Conservation (phyloP, 208 protist genomes). For the Trypanosoma rangeli region DNA sequence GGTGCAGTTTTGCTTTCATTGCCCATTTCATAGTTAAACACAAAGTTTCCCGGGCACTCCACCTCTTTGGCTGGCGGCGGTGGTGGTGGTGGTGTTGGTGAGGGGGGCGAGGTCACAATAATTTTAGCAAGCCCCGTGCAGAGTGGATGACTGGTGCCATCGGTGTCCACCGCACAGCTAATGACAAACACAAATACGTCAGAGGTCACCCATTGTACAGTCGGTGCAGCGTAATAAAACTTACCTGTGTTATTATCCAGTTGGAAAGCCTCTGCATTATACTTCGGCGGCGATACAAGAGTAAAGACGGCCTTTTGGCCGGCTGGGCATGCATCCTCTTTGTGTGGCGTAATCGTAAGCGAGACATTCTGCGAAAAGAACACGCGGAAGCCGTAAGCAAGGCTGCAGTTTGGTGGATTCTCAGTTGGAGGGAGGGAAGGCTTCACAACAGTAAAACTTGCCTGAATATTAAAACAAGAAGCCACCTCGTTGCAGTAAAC, state of each 20-base stretch:
- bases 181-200: slow-evolving; percentile 36
- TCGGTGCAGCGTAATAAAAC: slow-evolving; percentile 33
- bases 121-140: slow-evolving; percentile 31
- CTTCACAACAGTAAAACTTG: slow-evolving; percentile 25
- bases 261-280: slow-evolving; percentile 26
- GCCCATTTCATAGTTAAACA: slow-evolving; percentile 5
- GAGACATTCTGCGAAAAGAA: slow-evolving; percentile 22
- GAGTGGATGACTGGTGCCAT: neutral
- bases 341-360: slow-evolving; percentile 21
- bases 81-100: neutral
- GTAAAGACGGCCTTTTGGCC: slow-evolving; percentile 9
- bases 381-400: slow-evolving; percentile 19
- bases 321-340: slow-evolving; percentile 30
- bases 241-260: slow-evolving; percentile 22
- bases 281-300: slow-evolving; percentile 20
- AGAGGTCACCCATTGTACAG: slow-evolving; percentile 11
- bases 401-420: slow-evolving; percentile 18
- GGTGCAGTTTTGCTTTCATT: neutral
- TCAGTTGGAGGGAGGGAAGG: slow-evolving; percentile 4
- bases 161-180: slow-evolving; percentile 8
- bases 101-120: slow-evolving; percentile 15
- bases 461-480: slow-evolving; percentile 38
- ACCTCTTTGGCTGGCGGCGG: slow-evolving; percentile 5
- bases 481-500: slow-evolving; percentile 42
- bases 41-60: slow-evolving; percentile 21